These are phyloP conservation scores for Fraxinus sp. DNA, from an alignment of 305 asterid genomes.

Conservation along the genomic window DNA sequence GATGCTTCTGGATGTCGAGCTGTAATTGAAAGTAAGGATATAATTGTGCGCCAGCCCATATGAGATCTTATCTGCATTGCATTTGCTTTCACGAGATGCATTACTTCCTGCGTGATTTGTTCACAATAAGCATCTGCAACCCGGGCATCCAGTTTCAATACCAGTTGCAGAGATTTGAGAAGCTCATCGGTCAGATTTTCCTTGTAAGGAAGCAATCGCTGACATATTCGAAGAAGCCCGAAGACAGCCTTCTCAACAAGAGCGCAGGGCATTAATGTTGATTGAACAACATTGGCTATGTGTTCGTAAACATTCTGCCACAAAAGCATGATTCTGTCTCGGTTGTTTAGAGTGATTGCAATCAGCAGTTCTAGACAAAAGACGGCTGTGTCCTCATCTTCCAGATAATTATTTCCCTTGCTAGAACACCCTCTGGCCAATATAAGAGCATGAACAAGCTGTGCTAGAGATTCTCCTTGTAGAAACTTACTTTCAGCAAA, in stretches of 20 bases:
- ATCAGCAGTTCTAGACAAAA: conserved; percentile 87
- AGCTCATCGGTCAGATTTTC: conserved; percentile 91
- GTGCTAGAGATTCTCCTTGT: conserved; percentile 77
- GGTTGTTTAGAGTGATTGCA: conserved; percentile 77
- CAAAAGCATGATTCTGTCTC: conserved; percentile 91
- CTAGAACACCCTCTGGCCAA: conserved; percentile 59
- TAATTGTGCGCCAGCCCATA: conserved; percentile 87
- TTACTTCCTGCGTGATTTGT: conserved; percentile 87
- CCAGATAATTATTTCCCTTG: conserved; percentile 53
- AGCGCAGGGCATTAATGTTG: conserved; percentile 80
- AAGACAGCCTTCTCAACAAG: conserved; percentile 88
- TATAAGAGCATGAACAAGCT: conserved; percentile 82
- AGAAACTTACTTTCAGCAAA: conserved; percentile 92
- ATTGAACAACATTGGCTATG: conserved; percentile 76
- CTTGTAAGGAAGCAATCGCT: conserved; percentile 89
- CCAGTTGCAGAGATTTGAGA: conserved; percentile 80
- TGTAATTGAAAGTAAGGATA: conserved; percentile 83
- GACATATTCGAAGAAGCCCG: conserved; percentile 90
- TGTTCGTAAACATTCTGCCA: conserved; percentile 89
- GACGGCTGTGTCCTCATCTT: conserved; percentile 74
- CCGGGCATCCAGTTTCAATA: conserved; percentile 90
- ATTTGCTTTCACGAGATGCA: conserved; percentile 86
- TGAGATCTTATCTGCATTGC: conserved; percentile 89
- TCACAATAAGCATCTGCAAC: conserved; percentile 97
- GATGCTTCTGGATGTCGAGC: conserved; percentile 99